Conservation (phyloP, 345 rosid genomes). For the Eucalyptus cloeziana region DNA sequence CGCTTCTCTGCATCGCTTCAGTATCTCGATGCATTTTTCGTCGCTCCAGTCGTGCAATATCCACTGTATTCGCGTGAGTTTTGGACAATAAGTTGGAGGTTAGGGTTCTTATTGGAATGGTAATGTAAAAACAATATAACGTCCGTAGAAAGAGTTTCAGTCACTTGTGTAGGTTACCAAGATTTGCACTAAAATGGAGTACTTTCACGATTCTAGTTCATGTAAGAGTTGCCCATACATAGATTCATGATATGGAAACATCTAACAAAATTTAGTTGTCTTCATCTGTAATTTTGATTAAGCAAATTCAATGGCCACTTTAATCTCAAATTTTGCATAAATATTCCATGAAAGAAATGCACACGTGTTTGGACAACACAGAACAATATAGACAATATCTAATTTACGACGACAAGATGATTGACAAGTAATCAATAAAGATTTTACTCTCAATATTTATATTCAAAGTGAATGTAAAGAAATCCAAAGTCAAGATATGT, state of each 20-base stretch:
- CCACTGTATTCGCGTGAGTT: neutral
- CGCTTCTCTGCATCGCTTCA: neutral
- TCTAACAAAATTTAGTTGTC: neutral
- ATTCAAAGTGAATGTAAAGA: neutral
- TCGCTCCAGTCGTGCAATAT: neutral
- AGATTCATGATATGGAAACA: neutral
- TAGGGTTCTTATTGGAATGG: neutral
- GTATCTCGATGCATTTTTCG: neutral
- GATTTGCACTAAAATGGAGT: neutral
- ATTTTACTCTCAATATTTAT: neutral
- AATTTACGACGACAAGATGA: neutral
- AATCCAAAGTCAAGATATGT: neutral
- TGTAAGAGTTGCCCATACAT: neutral
- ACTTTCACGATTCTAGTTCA: neutral
- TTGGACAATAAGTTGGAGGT: neutral
- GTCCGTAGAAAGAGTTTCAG: neutral
- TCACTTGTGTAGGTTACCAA: neutral
- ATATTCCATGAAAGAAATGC: neutral
- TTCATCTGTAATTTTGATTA: neutral
- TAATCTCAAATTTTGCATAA: neutral
- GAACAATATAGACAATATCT: neutral
- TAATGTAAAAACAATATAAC: neutral
- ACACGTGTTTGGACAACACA: neutral
- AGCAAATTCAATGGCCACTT: neutral
- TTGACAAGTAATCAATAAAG: neutral